Evolutionary conservation across 441 rosid genomes (phyloP).

Genomic region (Gossypium schwendimanii): DNA sequence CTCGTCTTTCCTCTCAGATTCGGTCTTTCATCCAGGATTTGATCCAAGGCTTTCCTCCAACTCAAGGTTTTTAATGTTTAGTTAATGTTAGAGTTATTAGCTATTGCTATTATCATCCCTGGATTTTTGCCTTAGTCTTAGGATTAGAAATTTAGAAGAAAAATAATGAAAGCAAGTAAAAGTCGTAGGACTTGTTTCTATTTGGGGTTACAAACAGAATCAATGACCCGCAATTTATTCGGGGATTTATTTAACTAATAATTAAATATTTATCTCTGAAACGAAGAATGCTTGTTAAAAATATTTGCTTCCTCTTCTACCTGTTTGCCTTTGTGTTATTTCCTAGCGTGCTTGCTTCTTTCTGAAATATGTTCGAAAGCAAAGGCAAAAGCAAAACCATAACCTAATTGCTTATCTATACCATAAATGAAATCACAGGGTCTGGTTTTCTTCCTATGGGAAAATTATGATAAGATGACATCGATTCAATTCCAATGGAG

Average conservation of each 20-base stretch:
- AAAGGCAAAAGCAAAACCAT: neutral
- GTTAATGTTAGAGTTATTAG: neutral
- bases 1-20: conserved; percentile 57
- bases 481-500: neutral
- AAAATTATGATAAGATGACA: neutral
- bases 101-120: neutral
- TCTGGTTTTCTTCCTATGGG: neutral
- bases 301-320: neutral
- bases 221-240: neutral
- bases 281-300: neutral
- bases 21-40: conserved; percentile 51
- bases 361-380: neutral
- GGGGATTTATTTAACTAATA: neutral
- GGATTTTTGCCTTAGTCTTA: neutral
- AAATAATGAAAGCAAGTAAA: neutral
- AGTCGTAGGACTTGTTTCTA: neutral
- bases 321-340: neutral
- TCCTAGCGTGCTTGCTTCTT: neutral
- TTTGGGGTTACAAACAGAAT: neutral
- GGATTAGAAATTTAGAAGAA: neutral
- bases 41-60: conserved; percentile 40
- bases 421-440: neutral
- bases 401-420: neutral
- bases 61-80: conserved; percentile 39
- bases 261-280: neutral